Base-by-base conservation (phyloP, 2,329 filamentous ascomycete genomes). In the Penicillium olsonii region DNA sequence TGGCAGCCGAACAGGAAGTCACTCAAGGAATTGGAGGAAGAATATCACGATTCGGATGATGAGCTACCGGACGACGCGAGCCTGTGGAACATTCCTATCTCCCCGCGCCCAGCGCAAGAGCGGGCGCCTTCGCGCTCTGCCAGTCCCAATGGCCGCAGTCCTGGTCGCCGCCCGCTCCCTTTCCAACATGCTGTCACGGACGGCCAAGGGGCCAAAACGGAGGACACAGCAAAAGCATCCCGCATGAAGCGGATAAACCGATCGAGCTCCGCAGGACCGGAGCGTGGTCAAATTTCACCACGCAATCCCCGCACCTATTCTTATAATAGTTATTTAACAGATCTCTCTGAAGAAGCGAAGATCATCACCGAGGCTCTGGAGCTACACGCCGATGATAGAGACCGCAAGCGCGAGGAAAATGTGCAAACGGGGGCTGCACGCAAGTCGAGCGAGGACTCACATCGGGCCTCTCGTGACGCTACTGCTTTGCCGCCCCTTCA, bases 291-390 rank as follows among this genome's bases (percentile, higher is more conserved):
- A 56, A 66, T 74, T 35, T 68, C 69, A 19, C 68, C 70, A 27
- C 64, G 71, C 50, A 65, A 72, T 41, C 73, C 74, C 35, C 73
- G 78, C 24, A 78, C 79, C 18, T 81, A 82, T 59, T 84, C 82
- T 0, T 85, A 84, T 76, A 80, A 80, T 50, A 73, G 78, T 31
- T 80, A 76, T 48, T 73, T 83, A 64, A 75, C 75, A 2, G 78
- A 83, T 55, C 68, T 86, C 31, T 84, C 82, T 18, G 74, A 80
- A 44, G 83, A 86, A 58, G 82, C 83, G 2, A 77, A 77, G 59
- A 77, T 81, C 33, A 69, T 86, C 48, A 84, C 83, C 1, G 77
- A 83, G 54, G 79, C 79, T 17, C 66, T 86, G 52, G 82, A 84
- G 59, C 77, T 75, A 41, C 81, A 83, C 59, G 79, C 81, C 5